A percentile compares a stretch with the other conserved stretches of the same genome.
These are phyloP conservation scores for Cylindrotheca closterium DNA, from an alignment of 108 stramenopile species.

Conservation along the genomic window DNA sequence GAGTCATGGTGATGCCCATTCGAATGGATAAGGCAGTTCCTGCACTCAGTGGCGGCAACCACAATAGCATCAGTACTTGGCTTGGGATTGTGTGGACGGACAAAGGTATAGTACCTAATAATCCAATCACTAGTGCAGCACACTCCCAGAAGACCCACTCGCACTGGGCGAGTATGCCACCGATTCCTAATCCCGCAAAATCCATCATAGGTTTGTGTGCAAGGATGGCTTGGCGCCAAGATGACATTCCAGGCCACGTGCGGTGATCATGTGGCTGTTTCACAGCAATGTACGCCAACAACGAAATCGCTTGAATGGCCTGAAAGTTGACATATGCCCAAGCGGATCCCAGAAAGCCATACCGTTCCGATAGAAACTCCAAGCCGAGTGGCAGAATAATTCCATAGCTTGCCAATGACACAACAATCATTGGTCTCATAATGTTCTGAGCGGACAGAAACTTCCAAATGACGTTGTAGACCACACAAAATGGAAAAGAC, in stretches of 20 bases:
- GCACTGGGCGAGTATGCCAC: constrained; percentile 33
- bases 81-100: constrained; percentile 44
- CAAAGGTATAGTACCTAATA: constrained; percentile 32
- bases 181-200: constrained; percentile 26
- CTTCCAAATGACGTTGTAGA: constrained; percentile 27
- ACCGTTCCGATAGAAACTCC: constrained; percentile 8
- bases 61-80: constrained; percentile 26
- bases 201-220: constrained; percentile 12
- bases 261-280: constrained; percentile 19
- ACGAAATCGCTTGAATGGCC: constrained; percentile 18
- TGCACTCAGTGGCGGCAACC: constrained; percentile 23
- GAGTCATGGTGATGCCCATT: constrained; percentile 17
- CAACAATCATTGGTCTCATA: constrained; percentile 32
- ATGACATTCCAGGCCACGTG: constrained; percentile 39
- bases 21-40: constrained; percentile 28
- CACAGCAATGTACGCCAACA: constrained; percentile 15
- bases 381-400: constrained; percentile 29
- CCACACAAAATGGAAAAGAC: constrained; percentile 29
- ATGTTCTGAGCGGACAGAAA: constrained; percentile 42
- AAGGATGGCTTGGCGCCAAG: constrained; percentile 18
- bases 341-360: constrained; percentile 41
- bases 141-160: constrained; percentile 52
- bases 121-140: constrained; percentile 37
- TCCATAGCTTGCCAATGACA: constrained; percentile 7
- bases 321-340: constrained; percentile 32